Percentiles rank a stretch among this genome's conserved stretches.
Evolutionary conservation across 2,329 filamentous ascomycete species (phyloP).

Genomic region (Ramichloridium luteum): DNA sequence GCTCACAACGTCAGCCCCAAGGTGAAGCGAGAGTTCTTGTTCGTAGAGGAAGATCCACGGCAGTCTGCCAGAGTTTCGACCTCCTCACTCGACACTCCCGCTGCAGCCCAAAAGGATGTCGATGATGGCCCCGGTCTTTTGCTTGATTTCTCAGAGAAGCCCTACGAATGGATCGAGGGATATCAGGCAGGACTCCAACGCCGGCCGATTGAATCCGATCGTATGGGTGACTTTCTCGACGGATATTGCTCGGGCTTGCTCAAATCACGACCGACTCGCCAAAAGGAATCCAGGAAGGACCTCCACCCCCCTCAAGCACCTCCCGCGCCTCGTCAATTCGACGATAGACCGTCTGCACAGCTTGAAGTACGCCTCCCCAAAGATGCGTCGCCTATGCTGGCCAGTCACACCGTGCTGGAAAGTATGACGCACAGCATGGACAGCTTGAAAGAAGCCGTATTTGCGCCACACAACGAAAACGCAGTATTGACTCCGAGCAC

Average conservation of each 20-base stretch:
- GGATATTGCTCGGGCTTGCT: slow-evolving; percentile 26
- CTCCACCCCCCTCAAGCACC: not conserved
- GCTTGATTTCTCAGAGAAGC: slow-evolving; percentile 17
- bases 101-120: slow-evolving; percentile 7
- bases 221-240: slow-evolving; percentile 19
- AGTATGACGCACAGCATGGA: slow-evolving; percentile 15
- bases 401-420: too few species aligned
- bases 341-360: not conserved
- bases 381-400: slow-evolving; percentile 1
- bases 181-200: slow-evolving; percentile 23
- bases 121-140: slow-evolving; percentile 2
- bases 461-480: slow-evolving; percentile 24
- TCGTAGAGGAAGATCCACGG: slow-evolving; percentile 18
- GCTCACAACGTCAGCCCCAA: slow-evolving; percentile 21
- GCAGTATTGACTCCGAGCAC: slow-evolving; percentile 20
- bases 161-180: slow-evolving; percentile 22
- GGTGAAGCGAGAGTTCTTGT: slow-evolving; percentile 18
- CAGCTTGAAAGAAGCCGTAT: slow-evolving; percentile 22
- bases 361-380: not conserved
- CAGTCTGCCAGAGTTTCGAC: slow-evolving; percentile 3
- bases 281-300: not conserved
- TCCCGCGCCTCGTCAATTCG: too few species aligned
- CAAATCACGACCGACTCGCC: slow-evolving; percentile 10
- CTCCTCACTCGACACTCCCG: slow-evolving; percentile 11
- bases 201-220: slow-evolving; percentile 15